These are phyloP conservation scores for Acer saccharum DNA, from an alignment of 345 rosid genomes.

Conservation along the genomic window DNA sequence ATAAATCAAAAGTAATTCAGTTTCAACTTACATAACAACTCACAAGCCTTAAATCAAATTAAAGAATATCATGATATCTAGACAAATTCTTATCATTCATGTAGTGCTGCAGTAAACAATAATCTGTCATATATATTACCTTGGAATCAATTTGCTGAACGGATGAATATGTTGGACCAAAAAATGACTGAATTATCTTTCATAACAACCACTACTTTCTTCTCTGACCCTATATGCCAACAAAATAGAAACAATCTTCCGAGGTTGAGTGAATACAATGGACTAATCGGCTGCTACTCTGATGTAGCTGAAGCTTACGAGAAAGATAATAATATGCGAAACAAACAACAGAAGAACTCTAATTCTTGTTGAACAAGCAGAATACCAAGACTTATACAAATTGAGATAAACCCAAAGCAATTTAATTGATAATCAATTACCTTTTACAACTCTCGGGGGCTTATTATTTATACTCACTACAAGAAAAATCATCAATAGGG, in stretches of 20 bases:
- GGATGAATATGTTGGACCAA: slow-evolving; percentile 61
- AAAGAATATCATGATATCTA: slow-evolving; percentile 86
- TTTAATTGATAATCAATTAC: no score
- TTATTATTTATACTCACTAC: no score
- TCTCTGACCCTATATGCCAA: slow-evolving; percentile 72
- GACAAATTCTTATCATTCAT: slow-evolving; percentile 65
- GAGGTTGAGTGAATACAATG: slow-evolving; percentile 84
- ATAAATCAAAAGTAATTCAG: no score
- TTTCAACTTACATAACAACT: slow-evolving; percentile 3
- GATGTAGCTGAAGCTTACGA: no score
- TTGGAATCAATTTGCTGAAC: slow-evolving; percentile 54
- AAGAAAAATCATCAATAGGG: no score
- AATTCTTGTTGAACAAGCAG: no score
- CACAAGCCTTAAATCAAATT: slow-evolving; percentile 66
- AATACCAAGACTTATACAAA: no score
- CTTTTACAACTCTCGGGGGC: no score
- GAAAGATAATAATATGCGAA: no score
- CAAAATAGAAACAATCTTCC: slow-evolving; percentile 79
- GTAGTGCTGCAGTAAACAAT: slow-evolving; percentile 76
- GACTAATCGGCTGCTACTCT: slow-evolving; percentile 52
- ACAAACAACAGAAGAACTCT: no score
- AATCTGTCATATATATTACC: slow-evolving; percentile 77
- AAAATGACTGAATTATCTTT: slow-evolving; percentile 47
- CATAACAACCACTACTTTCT: slow-evolving; percentile 74
- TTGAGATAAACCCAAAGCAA: no score